A percentile compares a stretch with the other conserved stretches of the same genome.
These are phyloP conservation scores for Elaeis guineensis DNA, from an alignment of 176 grass and related monocot genomes.

Conservation along the genomic window DNA sequence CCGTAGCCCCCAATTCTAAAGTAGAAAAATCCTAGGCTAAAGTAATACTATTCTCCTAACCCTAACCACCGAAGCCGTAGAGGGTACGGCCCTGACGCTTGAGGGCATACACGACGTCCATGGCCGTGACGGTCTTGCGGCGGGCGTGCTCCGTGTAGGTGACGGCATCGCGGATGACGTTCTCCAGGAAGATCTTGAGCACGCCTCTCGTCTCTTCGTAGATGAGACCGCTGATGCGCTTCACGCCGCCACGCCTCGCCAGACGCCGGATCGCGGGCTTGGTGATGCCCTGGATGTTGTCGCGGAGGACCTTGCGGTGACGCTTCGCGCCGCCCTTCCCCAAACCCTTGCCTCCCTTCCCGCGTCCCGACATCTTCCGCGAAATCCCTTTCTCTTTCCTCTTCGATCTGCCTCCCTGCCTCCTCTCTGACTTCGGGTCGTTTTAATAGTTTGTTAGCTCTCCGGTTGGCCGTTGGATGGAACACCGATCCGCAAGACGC, in stretches of 20 bases:
- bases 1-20: no score
- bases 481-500: no score
- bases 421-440: no score
- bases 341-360: constrained; percentile 22
- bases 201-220: constrained; percentile 24
- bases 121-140: constrained; percentile 23
- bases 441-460: no score
- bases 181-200: constrained; percentile 27
- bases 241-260: constrained; percentile 23
- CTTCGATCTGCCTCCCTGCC: no score
- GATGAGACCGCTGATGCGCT: constrained; percentile 25
- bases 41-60: no score
- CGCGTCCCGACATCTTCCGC: constrained; percentile 12
- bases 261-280: constrained; percentile 26
- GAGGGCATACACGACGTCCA: constrained; percentile 25
- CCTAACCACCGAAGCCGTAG: constrained; percentile 7
- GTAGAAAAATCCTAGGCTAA: no score
- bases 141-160: constrained; percentile 23
- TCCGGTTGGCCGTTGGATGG: no score
- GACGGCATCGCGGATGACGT: constrained; percentile 24
- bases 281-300: constrained; percentile 25
- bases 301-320: constrained; percentile 22
- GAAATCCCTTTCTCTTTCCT: no score
- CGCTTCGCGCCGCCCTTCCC: constrained; percentile 25
- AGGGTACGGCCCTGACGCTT: constrained; percentile 11